Base-by-base conservation (phyloP, 1,284 basidiomycete genomes). In the Malassezia brasiliensis region DNA sequence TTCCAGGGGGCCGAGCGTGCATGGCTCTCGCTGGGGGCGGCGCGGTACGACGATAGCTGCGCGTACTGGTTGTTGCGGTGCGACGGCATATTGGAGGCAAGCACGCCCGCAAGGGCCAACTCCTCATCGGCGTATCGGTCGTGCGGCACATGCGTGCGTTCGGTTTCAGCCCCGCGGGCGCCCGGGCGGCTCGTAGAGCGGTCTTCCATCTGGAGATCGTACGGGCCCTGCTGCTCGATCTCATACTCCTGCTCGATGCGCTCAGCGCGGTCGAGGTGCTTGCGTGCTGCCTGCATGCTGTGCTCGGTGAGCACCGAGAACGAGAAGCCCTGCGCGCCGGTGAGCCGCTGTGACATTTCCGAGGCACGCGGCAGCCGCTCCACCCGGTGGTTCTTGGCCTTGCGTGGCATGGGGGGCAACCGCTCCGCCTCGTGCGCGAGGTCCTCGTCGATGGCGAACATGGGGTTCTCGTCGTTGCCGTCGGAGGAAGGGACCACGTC, bases 61-160 rank as follows among this genome's bases (percentile, higher is more conserved):
- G 17, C 0, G 51, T 47, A 30, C 52, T 54, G 42, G 44, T 48
- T 52, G 53, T 67, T n/a, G 30, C 69, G 63, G 45, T 72, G 69
- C 32, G 65, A 67, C 9, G 69, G 69, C 5, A 64, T 66, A 34
- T 72, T 61, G 10, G 69, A 67, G 10, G 67, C 65, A 30, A 68
- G 61, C 25, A 67, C 60, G 6, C 68, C 69, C 30, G 61, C 65
- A 4, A 69, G 47, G 8, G 52, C 48, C 20, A 53, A 32, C 8
- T 65, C 62, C 15, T 62, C 63, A 20, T 64, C 63, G 10, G n/a
- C 11, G 31, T 30, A 39, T 5, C 25, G 35, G 17, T 38, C 47
- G 32, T 38, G 35, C 35, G 7, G 34, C 6, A n/a, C n/a, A 35
- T 6, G 15, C 10, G 22, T 11, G 35, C 35, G 20, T 2, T 9